Conservation (phyloP, 352 stramenopile species). For the Phytophthora ohioensis region DNA sequence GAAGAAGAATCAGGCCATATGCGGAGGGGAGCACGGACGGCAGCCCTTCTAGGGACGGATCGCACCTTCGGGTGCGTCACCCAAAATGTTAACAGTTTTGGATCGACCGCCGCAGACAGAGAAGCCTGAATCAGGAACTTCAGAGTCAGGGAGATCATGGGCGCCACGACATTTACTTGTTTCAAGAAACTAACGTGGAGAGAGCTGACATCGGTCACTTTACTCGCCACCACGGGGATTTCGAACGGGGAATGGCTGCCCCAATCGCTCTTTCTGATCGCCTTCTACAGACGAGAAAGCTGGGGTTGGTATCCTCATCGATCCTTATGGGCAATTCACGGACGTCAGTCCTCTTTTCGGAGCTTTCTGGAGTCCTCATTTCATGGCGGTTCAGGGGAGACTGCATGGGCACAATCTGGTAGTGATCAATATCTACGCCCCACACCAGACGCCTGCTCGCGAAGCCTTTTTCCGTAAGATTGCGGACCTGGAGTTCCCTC, state of each 20-base stretch:
- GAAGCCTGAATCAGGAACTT: neutral
- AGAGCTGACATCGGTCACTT: too few relatives aligned
- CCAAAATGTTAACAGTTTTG: conserved; percentile 3
- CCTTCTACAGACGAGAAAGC: neutral
- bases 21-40: too few relatives aligned
- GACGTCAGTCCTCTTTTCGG: neutral
- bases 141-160: neutral
- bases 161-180: neutral
- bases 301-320: neutral
- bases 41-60: too few relatives aligned
- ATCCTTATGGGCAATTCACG: neutral
- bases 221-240: neutral
- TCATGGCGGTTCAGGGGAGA: neutral
- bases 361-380: neutral
- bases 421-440: neutral
- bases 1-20: too few relatives aligned
- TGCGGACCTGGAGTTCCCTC: neutral
- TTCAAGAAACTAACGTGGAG: conserved; percentile 5
- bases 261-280: neutral
- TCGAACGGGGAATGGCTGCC: neutral
- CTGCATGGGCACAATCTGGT: neutral
- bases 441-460: neutral
- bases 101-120: neutral
- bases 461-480: neutral
- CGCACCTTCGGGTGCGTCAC: neutral